phyloP scores from a whole-genome alignment of 2,329 filamentous ascomycete genomes.

The Venturia pyrina region DNA sequence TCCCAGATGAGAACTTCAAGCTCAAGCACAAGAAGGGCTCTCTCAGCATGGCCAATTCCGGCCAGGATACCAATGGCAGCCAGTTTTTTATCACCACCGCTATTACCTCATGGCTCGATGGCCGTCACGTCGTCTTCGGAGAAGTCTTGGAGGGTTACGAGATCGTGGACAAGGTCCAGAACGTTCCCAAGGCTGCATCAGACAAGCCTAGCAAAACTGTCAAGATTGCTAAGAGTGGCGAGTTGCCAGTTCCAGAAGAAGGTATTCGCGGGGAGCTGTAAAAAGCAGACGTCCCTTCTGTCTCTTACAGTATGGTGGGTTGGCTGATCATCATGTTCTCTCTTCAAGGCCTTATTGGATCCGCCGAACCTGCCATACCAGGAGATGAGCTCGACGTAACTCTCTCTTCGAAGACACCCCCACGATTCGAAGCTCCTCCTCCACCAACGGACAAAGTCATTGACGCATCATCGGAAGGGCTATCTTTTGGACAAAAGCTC shows the following conservation, averaged over 20 bases:
- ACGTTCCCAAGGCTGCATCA: conserved; percentile 51
- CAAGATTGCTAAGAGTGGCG: conserved; percentile 76
- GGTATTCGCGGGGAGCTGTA: conserved; percentile 87
- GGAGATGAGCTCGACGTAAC: conserved; percentile 34
- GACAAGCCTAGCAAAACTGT: conserved; percentile 61
- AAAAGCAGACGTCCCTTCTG: conserved; percentile 26
- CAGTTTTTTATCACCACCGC: conserved; percentile 89
- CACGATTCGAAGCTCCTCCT: conserved; percentile 17
- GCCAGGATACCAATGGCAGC: conserved; percentile 77
- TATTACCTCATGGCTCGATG: conserved; percentile 72
- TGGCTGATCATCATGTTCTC: conserved; percentile 11
- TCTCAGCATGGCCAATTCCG: conserved; percentile 67
- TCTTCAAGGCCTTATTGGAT: conserved; percentile 34
- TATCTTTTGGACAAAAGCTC: conserved; percentile 35
- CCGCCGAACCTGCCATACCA: conserved; percentile 29
- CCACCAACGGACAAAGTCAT: conserved; percentile 4
- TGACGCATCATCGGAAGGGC: conserved; percentile 20
- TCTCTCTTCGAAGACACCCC: conserved; percentile 16
- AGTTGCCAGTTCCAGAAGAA: conserved; percentile 75
- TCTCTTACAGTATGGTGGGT: background rate
- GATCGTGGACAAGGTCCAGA: conserved; percentile 69
- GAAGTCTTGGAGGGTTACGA: conserved; percentile 83
- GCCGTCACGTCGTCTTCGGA: conserved; percentile 77
- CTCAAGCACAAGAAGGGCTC: conserved; percentile 82
- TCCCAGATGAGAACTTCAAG: conserved; percentile 91